Conservation (phyloP, 768 basidiomycete species). For the Psilocybe cubensis region DNA sequence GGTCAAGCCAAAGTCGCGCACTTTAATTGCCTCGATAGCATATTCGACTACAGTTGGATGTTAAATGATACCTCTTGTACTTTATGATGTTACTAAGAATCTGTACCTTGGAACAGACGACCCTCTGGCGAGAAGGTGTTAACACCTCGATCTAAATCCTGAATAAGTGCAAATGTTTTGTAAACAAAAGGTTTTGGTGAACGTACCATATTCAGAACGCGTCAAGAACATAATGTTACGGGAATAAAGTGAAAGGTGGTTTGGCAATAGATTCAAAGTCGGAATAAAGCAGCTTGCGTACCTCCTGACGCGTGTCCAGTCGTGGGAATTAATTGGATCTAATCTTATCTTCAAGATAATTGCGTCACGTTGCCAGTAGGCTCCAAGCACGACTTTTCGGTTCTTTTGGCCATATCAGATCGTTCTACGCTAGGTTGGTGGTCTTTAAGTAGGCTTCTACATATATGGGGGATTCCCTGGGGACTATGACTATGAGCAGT, state of each 20-base stretch:
- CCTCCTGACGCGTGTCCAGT: slow-evolving; percentile 49
- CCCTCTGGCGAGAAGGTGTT: slow-evolving; percentile 99
- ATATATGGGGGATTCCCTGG: no score
- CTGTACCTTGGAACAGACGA: slow-evolving; percentile 96
- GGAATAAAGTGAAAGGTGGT: slow-evolving; percentile 24
- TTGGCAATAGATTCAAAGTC: slow-evolving; percentile 18
- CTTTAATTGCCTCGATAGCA: slow-evolving; percentile 99
- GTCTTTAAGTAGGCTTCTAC: no score
- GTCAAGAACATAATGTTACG: slow-evolving; percentile 79
- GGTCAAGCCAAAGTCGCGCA: slow-evolving; percentile 28
- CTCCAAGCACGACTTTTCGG: no score
- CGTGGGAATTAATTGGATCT: slow-evolving; percentile 45
- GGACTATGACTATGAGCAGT: no score
- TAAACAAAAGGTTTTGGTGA: not conserved
- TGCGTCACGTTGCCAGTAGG: not conserved
- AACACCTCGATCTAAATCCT: slow-evolving; percentile 84
- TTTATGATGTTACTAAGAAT: slow-evolving; percentile 19
- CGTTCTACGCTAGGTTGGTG: no score
- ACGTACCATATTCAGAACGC: slow-evolving; percentile 90
- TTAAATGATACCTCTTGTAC: slow-evolving; percentile 19
- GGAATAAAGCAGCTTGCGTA: slow-evolving; percentile 34
- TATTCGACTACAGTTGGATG: slow-evolving; percentile 78
- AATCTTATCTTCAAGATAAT: slow-evolving; percentile 31
- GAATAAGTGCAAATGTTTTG: not conserved
- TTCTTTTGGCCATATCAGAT: no score